Base-by-base conservation (phyloP, 2,329 filamentous ascomycete genomes). In the Curvularia lunata region DNA sequence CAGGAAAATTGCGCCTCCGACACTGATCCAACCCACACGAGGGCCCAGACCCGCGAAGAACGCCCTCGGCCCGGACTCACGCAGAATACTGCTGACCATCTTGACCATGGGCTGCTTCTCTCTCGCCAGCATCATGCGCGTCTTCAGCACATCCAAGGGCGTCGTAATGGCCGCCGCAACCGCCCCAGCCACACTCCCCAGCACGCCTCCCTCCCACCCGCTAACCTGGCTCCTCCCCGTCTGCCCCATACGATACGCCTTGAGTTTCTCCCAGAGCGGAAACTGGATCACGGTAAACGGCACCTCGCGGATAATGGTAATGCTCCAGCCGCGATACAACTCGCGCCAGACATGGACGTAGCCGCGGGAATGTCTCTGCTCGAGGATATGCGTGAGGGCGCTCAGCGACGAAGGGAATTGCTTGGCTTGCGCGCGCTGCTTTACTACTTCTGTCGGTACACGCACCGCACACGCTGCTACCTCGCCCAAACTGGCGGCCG, bases 201-300 rank as follows among this genome's bases (percentile, higher is more conserved):
- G 94, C 41, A 95, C 68, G 0, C 90, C 95, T 66, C 91, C 95
- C 79, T 97, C 92, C 1, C 84, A 78, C 0, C 90, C 92, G 16
- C 87, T 84, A 1, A 95, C 81, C 32, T 82, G 76, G 0, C 68
- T 69, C 81, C 72, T 83, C 79, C 64, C 70, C 59, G 72, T 68
- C 56, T 70, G 75, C 40, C 79, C 69, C 42, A 83, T 77, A 5
- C 87, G 83, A 84, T 86, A 91, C 41, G 83, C 82, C 83, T 97
- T 98, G 84, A 98, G 85, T 4, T 85, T 87, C 79, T 99, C 95
- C 95, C 95, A 99, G 62, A 99, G 84, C 45, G 95, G 95, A 75
- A 99, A 99, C 78, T 99, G 95, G 62, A 99, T 90, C 9, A 97
- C 88, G 2, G 96, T 98, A 72, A 99, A 99, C 4, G 95, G 95